Conservation (phyloP, 805 yeast species). For the Saccharomycopsis sp. region DNA sequence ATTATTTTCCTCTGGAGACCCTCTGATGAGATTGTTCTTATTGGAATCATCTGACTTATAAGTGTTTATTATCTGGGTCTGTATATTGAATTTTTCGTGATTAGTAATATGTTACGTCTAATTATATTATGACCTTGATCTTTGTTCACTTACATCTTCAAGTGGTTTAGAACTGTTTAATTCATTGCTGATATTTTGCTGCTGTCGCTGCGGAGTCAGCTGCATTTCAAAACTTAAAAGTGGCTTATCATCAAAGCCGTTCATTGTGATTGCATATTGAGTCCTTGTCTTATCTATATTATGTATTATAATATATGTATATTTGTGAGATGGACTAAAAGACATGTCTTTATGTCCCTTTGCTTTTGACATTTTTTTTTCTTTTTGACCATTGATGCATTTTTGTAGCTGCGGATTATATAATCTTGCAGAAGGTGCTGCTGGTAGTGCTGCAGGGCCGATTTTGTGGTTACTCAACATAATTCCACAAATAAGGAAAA, state of each 20-base stretch:
- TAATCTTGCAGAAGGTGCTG: conserved; percentile 5
- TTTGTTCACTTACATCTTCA: conserved; percentile 3
- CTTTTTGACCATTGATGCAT: conserved; percentile 3
- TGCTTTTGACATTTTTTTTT: conserved; percentile 1
- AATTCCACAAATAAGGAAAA: too few species aligned
- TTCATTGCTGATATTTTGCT: background rate
- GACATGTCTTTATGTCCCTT: background rate
- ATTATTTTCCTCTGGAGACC: conserved; percentile 29
- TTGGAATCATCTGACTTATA: background rate
- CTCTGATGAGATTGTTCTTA: conserved; percentile 7
- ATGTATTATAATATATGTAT: background rate
- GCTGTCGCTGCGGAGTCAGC: background rate
- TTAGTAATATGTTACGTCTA: background rate
- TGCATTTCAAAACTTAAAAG: background rate
- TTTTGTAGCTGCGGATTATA: conserved; percentile 4
- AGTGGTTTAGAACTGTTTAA: background rate
- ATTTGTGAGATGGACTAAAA: too few species aligned
- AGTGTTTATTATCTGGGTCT: conserved; percentile 5
- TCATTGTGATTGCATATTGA: conserved; percentile 3
- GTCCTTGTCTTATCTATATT: background rate
- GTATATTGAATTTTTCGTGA: background rate
- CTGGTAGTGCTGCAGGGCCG: too few species aligned
- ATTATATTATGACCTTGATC: background rate
- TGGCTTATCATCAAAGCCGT: conserved; percentile 1
- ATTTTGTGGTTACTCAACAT: background rate